Conservation (phyloP, 345 rosid species). For the Xanthoceras sorbifolium region DNA sequence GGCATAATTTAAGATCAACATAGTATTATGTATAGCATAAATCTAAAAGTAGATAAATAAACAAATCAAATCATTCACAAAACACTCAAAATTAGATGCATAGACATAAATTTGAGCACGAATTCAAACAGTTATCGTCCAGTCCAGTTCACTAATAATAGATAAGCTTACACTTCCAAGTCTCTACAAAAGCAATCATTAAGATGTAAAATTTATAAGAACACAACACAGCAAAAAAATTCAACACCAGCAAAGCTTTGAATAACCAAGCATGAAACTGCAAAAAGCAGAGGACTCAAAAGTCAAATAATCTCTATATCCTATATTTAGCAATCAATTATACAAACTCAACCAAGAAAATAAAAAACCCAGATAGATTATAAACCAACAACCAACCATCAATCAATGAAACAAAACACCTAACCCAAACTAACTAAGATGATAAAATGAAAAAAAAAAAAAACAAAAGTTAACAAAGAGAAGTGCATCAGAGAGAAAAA, state of each 20-base stretch:
- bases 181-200: not conserved
- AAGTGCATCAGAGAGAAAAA: no score
- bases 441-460: no score
- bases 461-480: no score
- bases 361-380: not conserved
- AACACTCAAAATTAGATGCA: not conserved
- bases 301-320: not conserved
- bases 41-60: not conserved
- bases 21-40: no score
- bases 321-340: not conserved
- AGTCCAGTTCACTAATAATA: not conserved
- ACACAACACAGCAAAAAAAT: no score
- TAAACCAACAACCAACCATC: not conserved
- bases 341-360: not conserved
- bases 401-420: no score
- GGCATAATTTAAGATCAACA: not conserved
- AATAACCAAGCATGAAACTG: not conserved
- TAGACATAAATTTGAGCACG: no score
- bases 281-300: not conserved
- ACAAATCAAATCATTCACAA: not conserved
- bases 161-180: not conserved
- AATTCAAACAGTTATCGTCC: not conserved
- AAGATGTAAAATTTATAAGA: not conserved
- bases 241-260: not conserved
- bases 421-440: no score